Evolutionary conservation across 805 yeast genomes (phyloP).

Genomic region (Candida krabiensis): DNA sequence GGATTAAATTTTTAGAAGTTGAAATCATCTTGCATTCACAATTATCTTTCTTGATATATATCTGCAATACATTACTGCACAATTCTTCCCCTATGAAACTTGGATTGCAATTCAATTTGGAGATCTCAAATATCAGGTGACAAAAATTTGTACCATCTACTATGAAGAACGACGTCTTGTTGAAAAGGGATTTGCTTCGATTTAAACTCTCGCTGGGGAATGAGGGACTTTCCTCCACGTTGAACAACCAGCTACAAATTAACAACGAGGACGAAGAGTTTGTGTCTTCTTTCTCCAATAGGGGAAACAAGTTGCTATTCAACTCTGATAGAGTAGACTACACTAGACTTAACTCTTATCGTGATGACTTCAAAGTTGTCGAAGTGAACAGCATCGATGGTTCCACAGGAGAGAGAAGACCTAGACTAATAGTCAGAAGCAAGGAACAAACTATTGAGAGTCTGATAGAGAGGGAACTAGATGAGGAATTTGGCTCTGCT

Average conservation of each 20-base stretch:
- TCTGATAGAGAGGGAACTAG: constrained; percentile 27
- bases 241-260: constrained; percentile 7
- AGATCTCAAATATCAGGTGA: not conserved
- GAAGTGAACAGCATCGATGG: constrained; percentile 19
- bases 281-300: constrained; percentile 25
- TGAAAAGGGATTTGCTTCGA: constrained; percentile 26
- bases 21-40: no score
- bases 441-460: constrained; percentile 26
- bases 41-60: no score
- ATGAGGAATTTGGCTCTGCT: constrained; percentile 27
- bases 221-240: constrained; percentile 10
- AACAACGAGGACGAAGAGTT: constrained; percentile 17
- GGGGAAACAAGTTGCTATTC: constrained; percentile 32
- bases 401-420: constrained; percentile 16
- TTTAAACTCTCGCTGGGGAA: constrained; percentile 21
- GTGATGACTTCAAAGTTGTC: constrained; percentile 23
- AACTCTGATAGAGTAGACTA: constrained; percentile 25
- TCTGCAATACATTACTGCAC: no score
- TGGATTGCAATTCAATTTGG: not conserved
- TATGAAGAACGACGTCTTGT: constrained; percentile 12
- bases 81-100: no score
- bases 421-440: constrained; percentile 25
- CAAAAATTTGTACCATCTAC: no score
- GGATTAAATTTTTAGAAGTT: no score
- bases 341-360: constrained; percentile 22